phyloP scores from a whole-genome alignment of 1,139 yeast species.

The Magnusiomyces suaveolens region DNA sequence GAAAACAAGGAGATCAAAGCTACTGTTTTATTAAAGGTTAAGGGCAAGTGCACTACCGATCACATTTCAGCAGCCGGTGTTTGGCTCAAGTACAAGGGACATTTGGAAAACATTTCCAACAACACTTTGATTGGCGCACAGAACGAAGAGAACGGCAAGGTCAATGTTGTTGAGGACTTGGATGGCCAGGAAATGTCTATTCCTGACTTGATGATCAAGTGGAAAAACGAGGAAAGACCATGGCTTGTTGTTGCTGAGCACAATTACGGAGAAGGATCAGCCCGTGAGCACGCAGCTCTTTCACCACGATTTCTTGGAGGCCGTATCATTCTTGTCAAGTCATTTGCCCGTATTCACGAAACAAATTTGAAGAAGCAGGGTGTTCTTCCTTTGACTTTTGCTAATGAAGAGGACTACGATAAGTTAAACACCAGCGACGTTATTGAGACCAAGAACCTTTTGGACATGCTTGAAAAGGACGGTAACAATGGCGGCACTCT shows the following conservation, averaged over 20 bases:
- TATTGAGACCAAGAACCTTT: slow-evolving; percentile 78
- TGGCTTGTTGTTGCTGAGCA: slow-evolving; percentile 81
- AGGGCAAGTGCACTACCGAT: slow-evolving; percentile 97
- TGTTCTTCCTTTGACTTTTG: slow-evolving; percentile 76
- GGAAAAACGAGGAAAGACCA: slow-evolving; percentile 46
- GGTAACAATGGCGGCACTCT: slow-evolving; percentile 85
- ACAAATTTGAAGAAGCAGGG: slow-evolving; percentile 97
- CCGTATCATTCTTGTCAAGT: slow-evolving; percentile 90
- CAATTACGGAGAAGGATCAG: slow-evolving; percentile 99
- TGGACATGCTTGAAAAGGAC: slow-evolving; percentile 82
- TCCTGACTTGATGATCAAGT: slow-evolving; percentile 90
- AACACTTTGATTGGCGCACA: slow-evolving; percentile 99
- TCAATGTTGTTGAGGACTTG: slow-evolving; percentile 81
- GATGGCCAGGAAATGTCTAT: slow-evolving; percentile 88
- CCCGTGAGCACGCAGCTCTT: slow-evolving; percentile 99
- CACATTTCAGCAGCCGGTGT: slow-evolving; percentile 99
- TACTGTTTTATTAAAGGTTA: slow-evolving; percentile 82
- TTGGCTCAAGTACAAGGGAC: slow-evolving; percentile 99
- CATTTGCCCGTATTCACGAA: slow-evolving; percentile 95
- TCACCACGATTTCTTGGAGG: slow-evolving; percentile 99
- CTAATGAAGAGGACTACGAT: slow-evolving; percentile 71
- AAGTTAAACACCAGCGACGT: slow-evolving; percentile 88
- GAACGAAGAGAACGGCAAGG: slow-evolving; percentile 93
- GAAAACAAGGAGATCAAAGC: slow-evolving; percentile 69
- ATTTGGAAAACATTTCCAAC: slow-evolving; percentile 95